Conservation (phyloP, 768 basidiomycete species). For the Mrakia hoshinonis region DNA sequence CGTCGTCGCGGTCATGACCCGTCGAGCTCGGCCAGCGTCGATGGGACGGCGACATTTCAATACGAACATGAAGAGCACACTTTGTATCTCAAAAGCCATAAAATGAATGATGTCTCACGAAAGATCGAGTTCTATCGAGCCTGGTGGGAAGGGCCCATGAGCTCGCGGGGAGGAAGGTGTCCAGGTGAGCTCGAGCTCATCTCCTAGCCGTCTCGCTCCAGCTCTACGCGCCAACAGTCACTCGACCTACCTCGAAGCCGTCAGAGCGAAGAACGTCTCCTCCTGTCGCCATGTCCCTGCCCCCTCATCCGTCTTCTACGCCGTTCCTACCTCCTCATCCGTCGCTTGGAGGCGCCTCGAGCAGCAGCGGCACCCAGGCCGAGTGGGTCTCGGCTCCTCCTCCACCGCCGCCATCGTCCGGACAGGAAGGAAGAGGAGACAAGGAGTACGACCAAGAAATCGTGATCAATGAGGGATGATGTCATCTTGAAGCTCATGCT, state of each 20-base stretch:
- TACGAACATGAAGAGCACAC: too few species aligned
- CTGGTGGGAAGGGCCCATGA: background rate
- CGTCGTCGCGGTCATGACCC: too few species aligned
- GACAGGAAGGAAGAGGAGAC: background rate
- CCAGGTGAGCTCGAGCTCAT: background rate
- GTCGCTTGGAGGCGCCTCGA: background rate
- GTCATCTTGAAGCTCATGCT: background rate
- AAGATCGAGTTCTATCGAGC: too few species aligned
- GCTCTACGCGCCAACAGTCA: too few species aligned
- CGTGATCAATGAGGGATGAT: background rate
- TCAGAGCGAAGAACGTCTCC: too few species aligned
- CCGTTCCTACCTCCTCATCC: slow-evolving; percentile 1
- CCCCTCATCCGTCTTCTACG: slow-evolving; percentile 6
- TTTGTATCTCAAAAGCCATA: too few species aligned
- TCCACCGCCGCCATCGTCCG: background rate
- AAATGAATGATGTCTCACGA: too few species aligned
- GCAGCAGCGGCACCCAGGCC: background rate
- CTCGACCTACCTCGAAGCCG: background rate
- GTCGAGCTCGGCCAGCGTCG: too few species aligned
- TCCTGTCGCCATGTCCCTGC: slow-evolving; percentile 3
- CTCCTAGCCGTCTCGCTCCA: too few species aligned
- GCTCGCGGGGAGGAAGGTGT: background rate
- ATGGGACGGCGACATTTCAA: too few species aligned
- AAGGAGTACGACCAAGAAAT: background rate
- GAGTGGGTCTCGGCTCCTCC: background rate